phyloP scores from a whole-genome alignment of 2,329 filamentous ascomycete genomes.

The Biscogniauxia sp. region DNA sequence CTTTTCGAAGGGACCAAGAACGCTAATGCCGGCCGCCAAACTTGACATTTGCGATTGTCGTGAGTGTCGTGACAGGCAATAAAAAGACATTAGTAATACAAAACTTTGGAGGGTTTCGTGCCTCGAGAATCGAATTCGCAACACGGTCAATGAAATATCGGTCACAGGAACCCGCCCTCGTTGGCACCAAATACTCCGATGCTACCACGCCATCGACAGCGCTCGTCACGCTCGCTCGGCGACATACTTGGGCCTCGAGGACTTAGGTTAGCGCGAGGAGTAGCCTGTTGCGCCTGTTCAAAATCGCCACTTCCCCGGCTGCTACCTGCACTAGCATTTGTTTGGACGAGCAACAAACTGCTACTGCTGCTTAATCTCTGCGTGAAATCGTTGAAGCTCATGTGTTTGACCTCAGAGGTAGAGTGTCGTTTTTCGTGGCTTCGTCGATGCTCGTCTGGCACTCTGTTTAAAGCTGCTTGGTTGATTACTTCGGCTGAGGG shows the following conservation, averaged over 20 bases:
- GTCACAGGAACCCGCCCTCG: slow-evolving; percentile 56
- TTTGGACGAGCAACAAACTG: slow-evolving; percentile 58
- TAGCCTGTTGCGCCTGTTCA: slow-evolving; percentile 37
- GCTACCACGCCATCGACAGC: slow-evolving; percentile 57
- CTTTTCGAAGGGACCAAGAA: not conserved
- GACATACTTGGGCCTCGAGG: slow-evolving; percentile 32
- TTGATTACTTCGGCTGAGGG: slow-evolving; percentile 22
- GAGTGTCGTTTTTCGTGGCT: slow-evolving; percentile 50
- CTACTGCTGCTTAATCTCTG: slow-evolving; percentile 60
- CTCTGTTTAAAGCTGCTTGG: slow-evolving; percentile 24
- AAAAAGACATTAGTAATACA: not conserved
- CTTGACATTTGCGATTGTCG: not conserved
- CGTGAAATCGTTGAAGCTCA: slow-evolving; percentile 61
- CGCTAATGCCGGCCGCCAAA: not conserved
- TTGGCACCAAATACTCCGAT: slow-evolving; percentile 49
- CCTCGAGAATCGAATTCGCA: not conserved
- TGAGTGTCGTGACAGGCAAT: slow-evolving; percentile 1
- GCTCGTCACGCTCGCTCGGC: slow-evolving; percentile 41
- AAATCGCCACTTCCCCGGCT: slow-evolving; percentile 47
- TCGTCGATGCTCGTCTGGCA: slow-evolving; percentile 35
- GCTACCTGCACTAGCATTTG: slow-evolving; percentile 50
- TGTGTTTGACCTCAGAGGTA: slow-evolving; percentile 52
- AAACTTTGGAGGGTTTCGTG: not conserved
- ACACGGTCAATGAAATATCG: not conserved
- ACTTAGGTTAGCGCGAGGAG: slow-evolving; percentile 32